Evolutionary conservation across 1,284 basidiomycete genomes (phyloP).

Genomic region (Leccinum angustisporum): DNA sequence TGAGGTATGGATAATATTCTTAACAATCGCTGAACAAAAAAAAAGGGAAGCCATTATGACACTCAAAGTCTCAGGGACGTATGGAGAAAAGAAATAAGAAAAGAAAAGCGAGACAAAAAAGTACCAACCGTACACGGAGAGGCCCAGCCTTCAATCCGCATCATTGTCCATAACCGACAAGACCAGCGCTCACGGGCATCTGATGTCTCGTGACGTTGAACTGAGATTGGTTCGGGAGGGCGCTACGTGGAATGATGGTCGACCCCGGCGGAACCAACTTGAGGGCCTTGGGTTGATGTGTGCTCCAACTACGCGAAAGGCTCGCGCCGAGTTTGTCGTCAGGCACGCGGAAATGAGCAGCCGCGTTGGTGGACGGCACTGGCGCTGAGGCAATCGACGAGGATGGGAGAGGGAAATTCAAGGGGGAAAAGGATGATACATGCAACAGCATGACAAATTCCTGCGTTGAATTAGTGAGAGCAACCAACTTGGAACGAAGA

Average conservation of each 20-base stretch:
- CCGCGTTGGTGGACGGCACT: constrained; percentile 8
- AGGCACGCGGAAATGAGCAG: constrained; percentile 15
- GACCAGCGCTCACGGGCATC: constrained; percentile 3
- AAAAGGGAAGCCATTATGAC: constrained; percentile 2
- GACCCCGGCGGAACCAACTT: constrained; percentile 39
- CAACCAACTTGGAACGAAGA: constrained; percentile 65
- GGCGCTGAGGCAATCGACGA: constrained; percentile 50
- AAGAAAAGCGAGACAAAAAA: not conserved
- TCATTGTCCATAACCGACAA: constrained; percentile 10
- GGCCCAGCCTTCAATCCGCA: constrained; percentile 35
- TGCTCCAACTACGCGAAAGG: constrained; percentile 62
- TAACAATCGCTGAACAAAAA: constrained; percentile 17
- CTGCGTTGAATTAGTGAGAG: constrained; percentile 74
- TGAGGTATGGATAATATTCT: constrained; percentile 17
- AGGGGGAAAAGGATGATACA: constrained; percentile 73
- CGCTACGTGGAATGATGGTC: constrained; percentile 50
- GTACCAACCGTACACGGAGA: constrained; percentile 16
- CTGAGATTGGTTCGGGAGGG: constrained; percentile 49
- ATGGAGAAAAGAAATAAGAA: not conserved
- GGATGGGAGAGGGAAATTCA: constrained; percentile 53
- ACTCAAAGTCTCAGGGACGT: constrained; percentile 2
- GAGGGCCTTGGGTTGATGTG: constrained; percentile 45
- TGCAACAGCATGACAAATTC: constrained; percentile 77
- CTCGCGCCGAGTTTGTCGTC: constrained; percentile 52
- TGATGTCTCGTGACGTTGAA: constrained; percentile 42